Evolutionary conservation across 129 eudicot genomes (phyloP), one percentile per base, ranked within the genome.

Genomic region (Cynara cardunculus): DNA sequence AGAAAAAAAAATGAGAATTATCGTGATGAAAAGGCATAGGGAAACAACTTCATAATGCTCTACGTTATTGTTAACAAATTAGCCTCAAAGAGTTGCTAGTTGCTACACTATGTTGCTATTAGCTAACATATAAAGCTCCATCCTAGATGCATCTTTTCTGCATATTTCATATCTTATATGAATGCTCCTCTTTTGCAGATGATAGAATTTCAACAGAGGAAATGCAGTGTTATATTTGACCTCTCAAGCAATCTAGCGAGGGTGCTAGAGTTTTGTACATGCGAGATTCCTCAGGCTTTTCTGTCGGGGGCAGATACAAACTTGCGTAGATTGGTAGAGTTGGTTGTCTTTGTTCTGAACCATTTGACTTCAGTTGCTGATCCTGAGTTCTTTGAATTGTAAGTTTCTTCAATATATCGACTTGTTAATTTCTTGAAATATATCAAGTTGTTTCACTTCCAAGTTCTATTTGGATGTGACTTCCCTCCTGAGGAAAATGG

Each of bases 211-310:
- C 97, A 92, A 79, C 97, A 86, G 70, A 89, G 93, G 81, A 95
- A 95, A 85, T 92, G 96, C 84, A 84, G 97, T 74, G 94, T 90
- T 28, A 91, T 92, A 83, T 95, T 92, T 82, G 99, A 95, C 84
- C 92, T 92, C 49, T 92, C 97, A 34, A 89, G 97, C 93, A 95
- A 95, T 87, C 94, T 95, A 44, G 97, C 97, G 21, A 89, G 99
- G 84, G 91, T 95, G 69, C 86, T 95, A 7, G 99, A 95, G 81
- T 95, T 95, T 81, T 90, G 93, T 82, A 92, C 99, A 3, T 86
- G 82, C 32, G 97, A 95, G 82, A 87, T 95, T 44, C 97, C 99
- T 69, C 91, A 89, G 83, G 97, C 97, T 74, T 95, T 92, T 81
- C 86, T 95, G 39, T 88, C 88, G 5, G 99, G 99, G 71, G 84